Evolutionary conservation across 1,284 basidiomycete species (phyloP), one percentile per base, ranked within the genome.

Genomic region (Puccinia coronata): DNA sequence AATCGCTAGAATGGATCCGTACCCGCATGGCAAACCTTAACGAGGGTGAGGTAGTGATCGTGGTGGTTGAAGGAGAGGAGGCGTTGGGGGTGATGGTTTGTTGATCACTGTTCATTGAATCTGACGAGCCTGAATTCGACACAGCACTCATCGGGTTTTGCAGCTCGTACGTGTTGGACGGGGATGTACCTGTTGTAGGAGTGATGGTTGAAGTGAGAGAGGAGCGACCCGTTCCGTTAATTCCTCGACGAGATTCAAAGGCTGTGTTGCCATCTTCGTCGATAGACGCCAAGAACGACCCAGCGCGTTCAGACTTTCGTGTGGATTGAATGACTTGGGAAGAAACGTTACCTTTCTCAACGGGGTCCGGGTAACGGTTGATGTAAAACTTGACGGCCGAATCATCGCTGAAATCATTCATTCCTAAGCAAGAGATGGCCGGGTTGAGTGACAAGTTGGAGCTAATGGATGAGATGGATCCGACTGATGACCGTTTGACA

Each of bases 381-480:
- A 99, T 87, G 87, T 96, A 98, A 86, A 98, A 93, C 87, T 98
- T 98, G 87, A 98, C 96, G 0, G 92, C 92, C 14, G 94, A 95
- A 85, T 98, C 96, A 83, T 99, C 96, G 76, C 93, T 94, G 85
- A 96, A 99, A 86, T 98, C 96, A 84, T 95, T 96, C 93, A 96
- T 95, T 47, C 93, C 91, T 49, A 98, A 87, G 84, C 93, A 93
- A 84, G 91, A 92, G 87, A 98, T 98, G 23, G 96, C 95, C 14
- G 96, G 95, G 85, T 97, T 93, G n/a, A 81, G 53, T 11, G 92
- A 94, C 39, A 98, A 88, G 84, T 96, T 96, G 84, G 93, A 96
- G 51, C 92, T 89, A 39, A 99, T 89, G 9, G 94, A 96, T 84
- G 92, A 94, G 84, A 99, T 96, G 84, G 94, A 96, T 49, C 94